Percentiles rank a stretch among this genome's conserved stretches.
phyloP scores from a whole-genome alignment of 2,329 filamentous ascomycete species.

The Boeremia exigua region DNA sequence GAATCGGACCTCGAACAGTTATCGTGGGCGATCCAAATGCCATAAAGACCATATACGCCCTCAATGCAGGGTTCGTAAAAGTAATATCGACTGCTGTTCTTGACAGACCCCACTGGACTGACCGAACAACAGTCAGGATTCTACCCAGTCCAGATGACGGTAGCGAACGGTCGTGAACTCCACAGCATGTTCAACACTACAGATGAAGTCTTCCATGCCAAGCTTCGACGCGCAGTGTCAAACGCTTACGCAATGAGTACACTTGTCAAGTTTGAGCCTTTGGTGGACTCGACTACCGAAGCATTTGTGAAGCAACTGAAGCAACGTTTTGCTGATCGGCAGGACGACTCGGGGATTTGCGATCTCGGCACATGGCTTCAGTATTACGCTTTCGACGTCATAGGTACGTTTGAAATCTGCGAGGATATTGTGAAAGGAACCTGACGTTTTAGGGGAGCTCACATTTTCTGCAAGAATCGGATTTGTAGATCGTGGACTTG shows the following conservation, averaged over 20 bases:
- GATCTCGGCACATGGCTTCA: constrained; percentile 31
- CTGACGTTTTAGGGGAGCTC: constrained; percentile 31
- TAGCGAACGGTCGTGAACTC: constrained; percentile 21
- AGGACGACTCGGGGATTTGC: background rate
- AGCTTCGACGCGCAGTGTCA: constrained; percentile 41
- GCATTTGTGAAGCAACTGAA: constrained; percentile 18
- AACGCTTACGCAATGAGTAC: constrained; percentile 50
- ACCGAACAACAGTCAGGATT: constrained; percentile 21
- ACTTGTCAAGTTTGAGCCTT: constrained; percentile 26
- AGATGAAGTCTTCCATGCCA: constrained; percentile 48
- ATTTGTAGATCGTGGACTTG: background rate
- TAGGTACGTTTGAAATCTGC: background rate
- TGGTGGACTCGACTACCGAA: constrained; percentile 22
- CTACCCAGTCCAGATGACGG: constrained; percentile 31
- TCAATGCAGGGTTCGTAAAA: background rate
- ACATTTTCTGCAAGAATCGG: background rate
- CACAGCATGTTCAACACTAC: constrained; percentile 44
- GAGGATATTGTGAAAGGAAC: too few relatives aligned
- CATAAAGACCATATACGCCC: background rate
- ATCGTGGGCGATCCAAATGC: constrained; percentile 72
- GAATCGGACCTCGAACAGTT: constrained; percentile 80
- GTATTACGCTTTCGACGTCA: constrained; percentile 47
- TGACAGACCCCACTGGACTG: background rate
- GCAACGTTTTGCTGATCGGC: constrained; percentile 1
- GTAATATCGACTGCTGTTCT: background rate